Base-by-base conservation (phyloP, 1,284 basidiomycete genomes). In the Cryptococcus amylolentus region DNA sequence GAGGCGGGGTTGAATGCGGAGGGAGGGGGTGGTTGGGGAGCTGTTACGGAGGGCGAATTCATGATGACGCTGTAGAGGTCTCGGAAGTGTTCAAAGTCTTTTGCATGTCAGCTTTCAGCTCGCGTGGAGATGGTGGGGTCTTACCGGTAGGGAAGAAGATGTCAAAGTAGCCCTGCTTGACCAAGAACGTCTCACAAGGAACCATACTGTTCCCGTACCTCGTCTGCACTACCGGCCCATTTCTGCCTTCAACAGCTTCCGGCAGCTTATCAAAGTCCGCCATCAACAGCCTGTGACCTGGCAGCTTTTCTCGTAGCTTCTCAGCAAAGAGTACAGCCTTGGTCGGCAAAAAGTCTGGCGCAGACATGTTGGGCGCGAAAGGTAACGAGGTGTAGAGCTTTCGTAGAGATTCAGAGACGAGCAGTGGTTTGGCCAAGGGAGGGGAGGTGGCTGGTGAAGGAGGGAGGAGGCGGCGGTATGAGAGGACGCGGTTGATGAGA, bases 221-320 rank as follows among this genome's bases (percentile, higher is more conserved):
- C 18, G 96, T 98, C 79, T 99, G 96, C 26, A 98, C 96, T 20
- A 98, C 96, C 7, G 96, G 96, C 0, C 89, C 90, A 70, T 90
- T 92, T 58, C 84, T 74, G 1, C 95, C 96, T 2, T 83, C 82
- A 7, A 97, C 85, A 0, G 91, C 83, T 62, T 98, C 90, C 0
- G 93, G 92, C 13, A 99, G 79, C 8, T 85, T 82, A 47, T 86
- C 86, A 71, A 99, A 99, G 79, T 99, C 96, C 40, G 91, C 89
- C 48, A 98, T 83, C 55, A 99, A 83, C 37, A 98, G 83, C 8
- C 91, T 86, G 77, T 98, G 96, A 4, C 86, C 84, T 9, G 96
- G 96, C 72, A 99, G 95, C 72, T 88, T 81, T 39, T 81, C 81
- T 49, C 89, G 84, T n/a, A 99, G 82, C 10, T 87, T 86, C 65